Conservation (phyloP, 495 filamentous ascomycete species). For the Antarctomyces pellizariae region DNA sequence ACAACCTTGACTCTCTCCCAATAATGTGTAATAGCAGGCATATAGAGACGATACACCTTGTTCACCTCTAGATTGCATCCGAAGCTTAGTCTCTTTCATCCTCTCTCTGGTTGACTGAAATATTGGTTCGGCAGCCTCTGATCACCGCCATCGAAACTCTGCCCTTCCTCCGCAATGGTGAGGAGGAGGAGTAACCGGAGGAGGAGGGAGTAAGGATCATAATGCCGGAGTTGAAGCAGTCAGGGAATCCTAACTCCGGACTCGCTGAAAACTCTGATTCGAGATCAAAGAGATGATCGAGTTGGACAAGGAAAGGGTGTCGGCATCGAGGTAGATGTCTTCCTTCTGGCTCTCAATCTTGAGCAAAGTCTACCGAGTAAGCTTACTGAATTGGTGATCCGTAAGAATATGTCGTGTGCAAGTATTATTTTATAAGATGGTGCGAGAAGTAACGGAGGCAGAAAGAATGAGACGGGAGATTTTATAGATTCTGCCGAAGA, state of each 20-base stretch:
- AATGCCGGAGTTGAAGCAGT: constrained; percentile 7
- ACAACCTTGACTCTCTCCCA: constrained; percentile 4
- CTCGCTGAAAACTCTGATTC: constrained; percentile 25
- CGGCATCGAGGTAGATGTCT: constrained; percentile 57
- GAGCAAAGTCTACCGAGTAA: too few species aligned
- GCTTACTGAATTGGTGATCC: too few species aligned
- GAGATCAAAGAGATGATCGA: constrained; percentile 46
- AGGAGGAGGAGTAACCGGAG: too few species aligned
- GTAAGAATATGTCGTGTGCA: too few species aligned
- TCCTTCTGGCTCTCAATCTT: too few species aligned
- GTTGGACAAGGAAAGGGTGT: constrained; percentile 39
- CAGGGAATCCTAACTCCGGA: constrained; percentile 6
- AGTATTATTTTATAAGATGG: too few species aligned
- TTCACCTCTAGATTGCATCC: constrained; percentile 8
- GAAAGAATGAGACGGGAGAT: too few species aligned
- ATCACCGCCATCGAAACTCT: constrained; percentile 6
- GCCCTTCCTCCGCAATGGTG: too few species aligned
- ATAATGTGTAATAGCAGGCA: constrained; percentile 4
- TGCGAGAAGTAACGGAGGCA: too few species aligned
- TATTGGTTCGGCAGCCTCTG: constrained; percentile 6
- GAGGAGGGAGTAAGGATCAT: constrained; percentile 6
- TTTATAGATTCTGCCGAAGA: too few species aligned
- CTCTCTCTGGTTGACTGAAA: too few species aligned
- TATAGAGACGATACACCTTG: constrained; percentile 5
- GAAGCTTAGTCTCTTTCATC: constrained; percentile 4